These are phyloP conservation scores for Stagonosporopsis cucurbitacearum DNA, from an alignment of 2,329 filamentous ascomycete species.

Conservation along the genomic window DNA sequence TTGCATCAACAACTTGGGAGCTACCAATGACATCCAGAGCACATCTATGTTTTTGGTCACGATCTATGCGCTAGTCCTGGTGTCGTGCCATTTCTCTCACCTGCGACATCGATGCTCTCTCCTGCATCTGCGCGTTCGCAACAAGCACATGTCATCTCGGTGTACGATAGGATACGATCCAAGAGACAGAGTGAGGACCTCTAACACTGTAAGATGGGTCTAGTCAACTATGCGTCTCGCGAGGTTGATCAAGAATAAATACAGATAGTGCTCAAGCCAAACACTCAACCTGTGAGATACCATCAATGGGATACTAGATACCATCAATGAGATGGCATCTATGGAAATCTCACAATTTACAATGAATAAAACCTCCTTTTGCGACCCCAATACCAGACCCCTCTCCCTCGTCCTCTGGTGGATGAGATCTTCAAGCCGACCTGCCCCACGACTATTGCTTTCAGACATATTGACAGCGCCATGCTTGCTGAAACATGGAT, in stretches of 20 bases:
- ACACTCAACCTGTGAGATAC: background rate
- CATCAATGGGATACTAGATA: background rate
- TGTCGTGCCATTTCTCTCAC: no score
- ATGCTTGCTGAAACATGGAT: constrained; percentile 23
- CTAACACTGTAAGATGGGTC: constrained; percentile 26
- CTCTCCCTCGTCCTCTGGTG: constrained; percentile 33
- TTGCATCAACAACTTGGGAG: no score
- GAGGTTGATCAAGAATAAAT: constrained; percentile 17
- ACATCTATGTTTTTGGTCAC: no score
- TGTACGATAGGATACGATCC: constrained; percentile 27
- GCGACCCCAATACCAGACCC: constrained; percentile 31
- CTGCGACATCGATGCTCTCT: no score
- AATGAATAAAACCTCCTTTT: constrained; percentile 39
- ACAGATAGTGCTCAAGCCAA: no score
- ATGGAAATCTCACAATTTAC: constrained; percentile 27
- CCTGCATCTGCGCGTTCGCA: no score
- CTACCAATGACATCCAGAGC: no score
- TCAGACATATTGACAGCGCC: constrained; percentile 12
- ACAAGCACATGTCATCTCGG: constrained; percentile 14
- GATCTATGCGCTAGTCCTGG: no score
- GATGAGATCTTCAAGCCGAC: constrained; percentile 37
- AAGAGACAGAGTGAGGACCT: constrained; percentile 19
- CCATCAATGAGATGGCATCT: constrained; percentile 23
- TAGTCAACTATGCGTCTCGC: constrained; percentile 31
- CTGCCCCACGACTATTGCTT: constrained; percentile 27